Conservation (phyloP, 352 stramenopile species). For the Pythium sp. region DNA sequence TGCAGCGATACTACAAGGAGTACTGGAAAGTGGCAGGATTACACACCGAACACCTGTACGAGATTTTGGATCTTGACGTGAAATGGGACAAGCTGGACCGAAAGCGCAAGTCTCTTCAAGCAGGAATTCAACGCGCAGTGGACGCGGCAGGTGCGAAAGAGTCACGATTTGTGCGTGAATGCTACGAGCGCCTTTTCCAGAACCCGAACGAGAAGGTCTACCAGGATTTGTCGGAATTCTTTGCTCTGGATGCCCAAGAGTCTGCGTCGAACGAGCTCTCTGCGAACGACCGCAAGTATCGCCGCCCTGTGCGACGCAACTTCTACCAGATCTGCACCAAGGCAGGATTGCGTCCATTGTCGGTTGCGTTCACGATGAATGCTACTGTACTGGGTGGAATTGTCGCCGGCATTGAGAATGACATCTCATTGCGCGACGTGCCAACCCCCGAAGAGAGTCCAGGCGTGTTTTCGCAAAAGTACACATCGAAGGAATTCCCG, state of each 20-base stretch:
- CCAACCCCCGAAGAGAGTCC: slow-evolving; percentile 77
- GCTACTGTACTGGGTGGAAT: slow-evolving; percentile 78
- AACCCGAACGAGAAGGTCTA: slow-evolving; percentile 80
- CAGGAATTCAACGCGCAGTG: slow-evolving; percentile 60
- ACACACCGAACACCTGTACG: slow-evolving; percentile 77
- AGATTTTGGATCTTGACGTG: slow-evolving; percentile 84
- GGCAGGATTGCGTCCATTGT: slow-evolving; percentile 65
- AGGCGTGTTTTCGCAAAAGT: slow-evolving; percentile 66
- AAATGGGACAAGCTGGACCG: slow-evolving; percentile 88
- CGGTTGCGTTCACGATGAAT: slow-evolving; percentile 84
- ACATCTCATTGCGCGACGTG: slow-evolving; percentile 61
- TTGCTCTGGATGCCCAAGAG: slow-evolving; percentile 73
- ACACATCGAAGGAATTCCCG: slow-evolving; percentile 81
- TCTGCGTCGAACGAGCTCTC: slow-evolving; percentile 47
- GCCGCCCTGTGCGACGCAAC: slow-evolving; percentile 74
- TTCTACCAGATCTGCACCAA: slow-evolving; percentile 90
- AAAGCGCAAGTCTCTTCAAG: slow-evolving; percentile 77
- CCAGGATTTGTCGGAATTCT: slow-evolving; percentile 85
- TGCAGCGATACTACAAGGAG: slow-evolving; percentile 90
- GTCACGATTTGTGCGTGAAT: slow-evolving; percentile 78
- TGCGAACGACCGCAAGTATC: slow-evolving; percentile 58
- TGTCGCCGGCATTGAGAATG: slow-evolving; percentile 65
- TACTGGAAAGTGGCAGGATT: slow-evolving; percentile 88
- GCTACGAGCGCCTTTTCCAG: slow-evolving; percentile 72
- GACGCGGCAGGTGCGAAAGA: slow-evolving; percentile 70